phyloP scores from a whole-genome alignment of 1,284 basidiomycete genomes.

The Schizopora paradoxa region DNA sequence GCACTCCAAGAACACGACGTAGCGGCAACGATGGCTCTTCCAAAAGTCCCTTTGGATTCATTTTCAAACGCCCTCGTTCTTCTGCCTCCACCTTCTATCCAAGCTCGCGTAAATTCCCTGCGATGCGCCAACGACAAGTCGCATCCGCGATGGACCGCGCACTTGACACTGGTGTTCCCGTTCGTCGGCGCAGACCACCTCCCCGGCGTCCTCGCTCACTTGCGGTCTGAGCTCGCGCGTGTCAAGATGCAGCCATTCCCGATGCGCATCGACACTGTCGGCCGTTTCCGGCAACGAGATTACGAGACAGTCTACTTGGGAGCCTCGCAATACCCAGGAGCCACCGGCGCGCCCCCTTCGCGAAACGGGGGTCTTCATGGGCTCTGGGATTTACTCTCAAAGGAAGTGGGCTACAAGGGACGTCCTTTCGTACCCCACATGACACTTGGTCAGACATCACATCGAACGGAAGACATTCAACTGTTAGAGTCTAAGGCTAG shows the following conservation, averaged over 20 bases:
- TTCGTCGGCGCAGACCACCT: conserved; percentile 17
- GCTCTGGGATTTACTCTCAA: conserved; percentile 16
- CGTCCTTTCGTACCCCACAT: conserved; percentile 20
- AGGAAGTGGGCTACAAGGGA: conserved; percentile 18
- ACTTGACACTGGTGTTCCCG: conserved; percentile 21
- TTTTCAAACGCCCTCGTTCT: conserved; percentile 14
- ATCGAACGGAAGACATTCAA: conserved; percentile 7
- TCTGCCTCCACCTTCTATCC: conserved; percentile 11
- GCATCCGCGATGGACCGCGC: conserved; percentile 20
- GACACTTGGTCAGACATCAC: conserved; percentile 21
- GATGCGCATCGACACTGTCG: conserved; percentile 16
- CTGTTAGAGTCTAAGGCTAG: conserved; percentile 18
- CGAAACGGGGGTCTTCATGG: conserved; percentile 14
- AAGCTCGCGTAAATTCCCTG: conserved; percentile 13
- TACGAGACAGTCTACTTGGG: conserved; percentile 21
- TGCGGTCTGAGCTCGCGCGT: conserved; percentile 10
- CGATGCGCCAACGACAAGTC: conserved; percentile 18
- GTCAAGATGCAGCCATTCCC: conserved; percentile 19
- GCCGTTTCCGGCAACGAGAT: conserved; percentile 15
- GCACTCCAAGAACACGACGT: too few species aligned
- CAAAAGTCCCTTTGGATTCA: conserved; percentile 5
- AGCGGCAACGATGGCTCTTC: not conserved
- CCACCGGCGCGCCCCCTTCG: conserved; percentile 3
- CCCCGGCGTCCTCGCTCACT: conserved; percentile 4
- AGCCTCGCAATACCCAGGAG: conserved; percentile 4